phyloP scores from a whole-genome alignment of 331 rosid genomes.

The Telfairia occidentalis region DNA sequence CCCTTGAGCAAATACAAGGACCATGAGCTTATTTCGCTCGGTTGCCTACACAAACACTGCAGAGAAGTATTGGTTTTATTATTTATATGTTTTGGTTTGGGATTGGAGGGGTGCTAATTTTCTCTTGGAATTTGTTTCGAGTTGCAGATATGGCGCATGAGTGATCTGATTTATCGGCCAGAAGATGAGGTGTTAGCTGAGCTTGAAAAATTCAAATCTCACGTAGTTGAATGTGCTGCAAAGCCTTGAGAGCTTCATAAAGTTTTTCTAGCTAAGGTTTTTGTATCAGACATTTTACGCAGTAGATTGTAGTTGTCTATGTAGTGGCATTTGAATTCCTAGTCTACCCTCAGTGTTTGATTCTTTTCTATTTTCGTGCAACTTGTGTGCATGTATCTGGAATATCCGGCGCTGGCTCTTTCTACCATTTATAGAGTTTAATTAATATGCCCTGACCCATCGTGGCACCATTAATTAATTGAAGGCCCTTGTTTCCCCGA shows the following conservation, averaged over 20 bases:
- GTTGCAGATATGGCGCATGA: slow-evolving; percentile 99
- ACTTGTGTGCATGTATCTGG: background rate
- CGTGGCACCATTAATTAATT: background rate
- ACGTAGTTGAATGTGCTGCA: slow-evolving; percentile 67
- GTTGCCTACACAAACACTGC: background rate
- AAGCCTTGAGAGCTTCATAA: slow-evolving; percentile 34
- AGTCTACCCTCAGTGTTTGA: background rate
- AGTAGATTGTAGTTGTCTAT: background rate
- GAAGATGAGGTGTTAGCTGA: slow-evolving; percentile 92
- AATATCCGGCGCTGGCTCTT: background rate
- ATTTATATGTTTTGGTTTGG: background rate
- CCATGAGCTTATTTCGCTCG: background rate
- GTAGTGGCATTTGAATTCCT: background rate
- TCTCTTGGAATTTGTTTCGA: background rate
- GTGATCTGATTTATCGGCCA: slow-evolving; percentile 86
- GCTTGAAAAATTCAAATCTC: slow-evolving; percentile 92
- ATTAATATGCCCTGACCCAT: background rate
- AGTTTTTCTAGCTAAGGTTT: background rate
- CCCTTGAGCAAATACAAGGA: background rate
- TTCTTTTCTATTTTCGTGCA: background rate
- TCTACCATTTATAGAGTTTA: slow-evolving; percentile 1
- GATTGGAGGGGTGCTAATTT: background rate
- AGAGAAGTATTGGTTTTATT: background rate
- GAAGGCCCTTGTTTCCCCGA: background rate
- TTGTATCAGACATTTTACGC: background rate